Percentiles rank a stretch among this genome's conserved stretches.
Conservation (phyloP, 2,329 filamentous ascomycete genomes). For the Thermomyces lanuginosus region DNA sequence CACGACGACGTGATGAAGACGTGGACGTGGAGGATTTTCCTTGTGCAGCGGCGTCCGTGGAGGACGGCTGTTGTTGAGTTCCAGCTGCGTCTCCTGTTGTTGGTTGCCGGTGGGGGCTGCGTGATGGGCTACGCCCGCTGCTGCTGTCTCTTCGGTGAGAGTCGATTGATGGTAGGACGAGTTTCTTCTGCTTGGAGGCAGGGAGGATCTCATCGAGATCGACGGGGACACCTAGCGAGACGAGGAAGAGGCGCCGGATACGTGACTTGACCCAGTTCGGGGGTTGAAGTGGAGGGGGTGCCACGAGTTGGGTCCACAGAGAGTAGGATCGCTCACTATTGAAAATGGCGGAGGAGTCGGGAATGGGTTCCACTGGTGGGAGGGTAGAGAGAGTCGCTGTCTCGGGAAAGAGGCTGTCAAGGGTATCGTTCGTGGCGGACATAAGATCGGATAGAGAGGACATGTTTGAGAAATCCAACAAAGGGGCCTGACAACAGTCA, state of each 20-base stretch:
- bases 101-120: too few species aligned
- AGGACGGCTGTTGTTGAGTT: slow-evolving; percentile 14
- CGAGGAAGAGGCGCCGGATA: slow-evolving; percentile 84
- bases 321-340: slow-evolving; percentile 75
- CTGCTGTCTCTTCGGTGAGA: too few species aligned
- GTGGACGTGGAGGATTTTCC: slow-evolving; percentile 12
- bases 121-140: too few species aligned
- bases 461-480: slow-evolving; percentile 39
- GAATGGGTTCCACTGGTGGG: slow-evolving; percentile 24
- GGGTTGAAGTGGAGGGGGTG: slow-evolving; percentile 82
- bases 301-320: slow-evolving; percentile 90
- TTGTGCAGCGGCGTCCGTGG: too few species aligned
- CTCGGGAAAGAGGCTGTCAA: slow-evolving; percentile 30
- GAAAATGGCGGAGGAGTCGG: slow-evolving; percentile 45
- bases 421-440: slow-evolving; percentile 20
- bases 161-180: slow-evolving; percentile 71
- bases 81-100: slow-evolving; percentile 38
- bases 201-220: slow-evolving; percentile 95
- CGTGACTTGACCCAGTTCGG: slow-evolving; percentile 96
- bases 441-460: slow-evolving; percentile 29
- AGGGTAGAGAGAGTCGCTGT: slow-evolving; percentile 21
- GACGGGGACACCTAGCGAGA: slow-evolving; percentile 87
- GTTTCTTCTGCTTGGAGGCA: slow-evolving; percentile 93
- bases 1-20: slow-evolving; percentile 24
- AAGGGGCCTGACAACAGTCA: slow-evolving; percentile 16